Conservation (phyloP, 75 land plant species). For the Gnetum montanum region DNA sequence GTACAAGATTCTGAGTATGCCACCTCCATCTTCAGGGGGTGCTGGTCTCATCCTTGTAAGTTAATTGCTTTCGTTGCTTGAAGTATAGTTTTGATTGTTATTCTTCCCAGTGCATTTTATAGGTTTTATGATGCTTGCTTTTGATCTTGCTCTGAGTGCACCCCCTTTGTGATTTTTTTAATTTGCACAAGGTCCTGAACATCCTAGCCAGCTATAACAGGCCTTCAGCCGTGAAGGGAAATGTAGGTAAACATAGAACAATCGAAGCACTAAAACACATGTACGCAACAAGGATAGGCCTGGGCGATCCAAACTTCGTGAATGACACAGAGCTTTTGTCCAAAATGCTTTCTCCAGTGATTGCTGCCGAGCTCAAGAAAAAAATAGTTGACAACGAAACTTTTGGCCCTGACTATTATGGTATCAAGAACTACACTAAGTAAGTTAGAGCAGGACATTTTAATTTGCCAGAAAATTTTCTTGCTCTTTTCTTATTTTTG, state of each 20-base stretch:
- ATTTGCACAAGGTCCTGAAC: slow-evolving; percentile 78
- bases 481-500: too few species aligned
- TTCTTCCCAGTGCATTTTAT: too few species aligned
- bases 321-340: slow-evolving; percentile 19
- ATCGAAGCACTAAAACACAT: slow-evolving; percentile 90
- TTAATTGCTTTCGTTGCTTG: background rate
- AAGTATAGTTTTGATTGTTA: too few species aligned
- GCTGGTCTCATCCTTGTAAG: slow-evolving; percentile 55
- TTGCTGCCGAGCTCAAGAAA: slow-evolving; percentile 42
- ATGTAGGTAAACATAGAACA: slow-evolving; percentile 61
- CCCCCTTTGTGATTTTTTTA: too few species aligned
- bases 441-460: background rate
- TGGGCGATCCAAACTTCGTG: slow-evolving; percentile 79
- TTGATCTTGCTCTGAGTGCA: too few species aligned
- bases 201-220: slow-evolving; percentile 56
- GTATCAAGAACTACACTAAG: slow-evolving; percentile 25
- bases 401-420: slow-evolving; percentile 65
- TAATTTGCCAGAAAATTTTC: background rate
- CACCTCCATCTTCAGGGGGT: slow-evolving; percentile 85
- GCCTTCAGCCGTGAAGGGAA: slow-evolving; percentile 35
- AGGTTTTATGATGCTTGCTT: too few species aligned
- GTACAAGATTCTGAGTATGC: slow-evolving; percentile 60
- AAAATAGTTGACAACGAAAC: slow-evolving; percentile 76
- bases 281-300: slow-evolving; percentile 77
- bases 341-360: slow-evolving; percentile 67